A percentile compares a stretch with the other conserved stretches of the same genome.
Conservation (phyloP, 257 asterid species). For the Rauvolfia tetraphylla region DNA sequence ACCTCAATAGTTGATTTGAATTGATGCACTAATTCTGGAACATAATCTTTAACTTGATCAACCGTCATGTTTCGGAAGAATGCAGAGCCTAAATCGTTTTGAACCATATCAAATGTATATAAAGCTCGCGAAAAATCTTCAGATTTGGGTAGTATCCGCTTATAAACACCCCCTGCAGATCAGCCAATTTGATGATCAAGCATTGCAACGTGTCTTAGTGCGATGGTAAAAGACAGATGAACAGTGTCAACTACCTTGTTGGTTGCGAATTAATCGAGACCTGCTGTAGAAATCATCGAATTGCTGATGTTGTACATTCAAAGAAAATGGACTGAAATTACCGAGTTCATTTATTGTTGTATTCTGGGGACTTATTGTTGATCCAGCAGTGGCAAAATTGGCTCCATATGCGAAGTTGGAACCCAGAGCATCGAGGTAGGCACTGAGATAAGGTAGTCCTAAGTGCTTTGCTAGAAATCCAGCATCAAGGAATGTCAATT, state of each 20-base stretch:
- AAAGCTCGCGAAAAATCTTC: constrained; percentile 47
- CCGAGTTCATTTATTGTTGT: constrained; percentile 54
- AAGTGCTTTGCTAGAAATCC: constrained; percentile 55
- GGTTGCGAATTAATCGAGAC: constrained; percentile 50
- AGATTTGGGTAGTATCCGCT: constrained; percentile 46
- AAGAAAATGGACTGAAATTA: constrained; percentile 80
- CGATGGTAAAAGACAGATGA: constrained; percentile 27
- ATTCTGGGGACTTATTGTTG: constrained; percentile 81
- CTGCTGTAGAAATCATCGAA: constrained; percentile 64
- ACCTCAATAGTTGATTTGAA: constrained; percentile 66
- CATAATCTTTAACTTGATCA: constrained; percentile 60
- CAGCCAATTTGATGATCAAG: background rate
- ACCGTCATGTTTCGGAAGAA: constrained; percentile 71
- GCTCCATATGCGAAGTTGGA: constrained; percentile 86
- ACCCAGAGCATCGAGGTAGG: constrained; percentile 81
- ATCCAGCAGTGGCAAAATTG: constrained; percentile 93
- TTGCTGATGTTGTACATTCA: constrained; percentile 56
- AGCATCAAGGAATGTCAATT: background rate
- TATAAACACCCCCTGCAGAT: constrained; percentile 45
- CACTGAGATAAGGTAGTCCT: constrained; percentile 63
- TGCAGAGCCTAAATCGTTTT: constrained; percentile 75
- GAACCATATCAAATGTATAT: constrained; percentile 89
- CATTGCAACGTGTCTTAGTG: background rate
- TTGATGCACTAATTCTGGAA: constrained; percentile 70
- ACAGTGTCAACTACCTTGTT: constrained; percentile 26